These are phyloP conservation scores for Populus davidiana DNA, from an alignment of 345 rosid species.

Conservation along the genomic window DNA sequence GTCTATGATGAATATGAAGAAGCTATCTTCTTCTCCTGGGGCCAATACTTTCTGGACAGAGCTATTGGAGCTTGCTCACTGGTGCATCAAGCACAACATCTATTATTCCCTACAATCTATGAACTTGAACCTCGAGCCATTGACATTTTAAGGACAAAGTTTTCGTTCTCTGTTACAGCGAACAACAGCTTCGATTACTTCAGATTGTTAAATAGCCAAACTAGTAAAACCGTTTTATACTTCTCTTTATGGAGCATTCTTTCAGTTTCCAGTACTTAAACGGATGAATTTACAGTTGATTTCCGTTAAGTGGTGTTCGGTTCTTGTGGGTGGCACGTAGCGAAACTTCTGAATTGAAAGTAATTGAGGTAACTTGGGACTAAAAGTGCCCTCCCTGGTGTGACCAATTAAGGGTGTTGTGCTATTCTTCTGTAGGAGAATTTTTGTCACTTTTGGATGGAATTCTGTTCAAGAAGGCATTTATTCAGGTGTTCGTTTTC, in stretches of 20 bases:
- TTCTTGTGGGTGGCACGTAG: constrained; percentile 10
- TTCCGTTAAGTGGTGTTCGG: background rate
- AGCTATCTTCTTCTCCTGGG: too few relatives aligned
- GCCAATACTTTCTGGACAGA: too few relatives aligned
- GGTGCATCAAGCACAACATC: constrained; percentile 7
- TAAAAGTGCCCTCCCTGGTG: constrained; percentile 16
- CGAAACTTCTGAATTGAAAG: background rate
- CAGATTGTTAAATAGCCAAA: constrained; percentile 11
- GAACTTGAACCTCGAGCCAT: constrained; percentile 8
- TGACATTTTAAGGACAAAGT: background rate
- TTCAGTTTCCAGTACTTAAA: constrained; percentile 10
- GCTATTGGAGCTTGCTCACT: constrained; percentile 1
- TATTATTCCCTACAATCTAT: constrained; percentile 3
- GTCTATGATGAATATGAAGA: too few relatives aligned
- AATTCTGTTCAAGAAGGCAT: constrained; percentile 7
- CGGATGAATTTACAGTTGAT: constrained; percentile 5
- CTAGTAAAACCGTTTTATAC: background rate
- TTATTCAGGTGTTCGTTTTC: constrained; percentile 6
- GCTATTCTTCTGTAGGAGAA: constrained; percentile 11
- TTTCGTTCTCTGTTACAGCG: background rate
- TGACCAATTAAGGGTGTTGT: constrained; percentile 12
- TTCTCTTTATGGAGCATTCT: constrained; percentile 9
- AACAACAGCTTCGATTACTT: background rate
- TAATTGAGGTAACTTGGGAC: constrained; percentile 1
- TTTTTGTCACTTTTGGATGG: constrained; percentile 16